Base-by-base conservation (phyloP, 1,139 yeast genomes). In the Sugiyamaella neomexicana region DNA sequence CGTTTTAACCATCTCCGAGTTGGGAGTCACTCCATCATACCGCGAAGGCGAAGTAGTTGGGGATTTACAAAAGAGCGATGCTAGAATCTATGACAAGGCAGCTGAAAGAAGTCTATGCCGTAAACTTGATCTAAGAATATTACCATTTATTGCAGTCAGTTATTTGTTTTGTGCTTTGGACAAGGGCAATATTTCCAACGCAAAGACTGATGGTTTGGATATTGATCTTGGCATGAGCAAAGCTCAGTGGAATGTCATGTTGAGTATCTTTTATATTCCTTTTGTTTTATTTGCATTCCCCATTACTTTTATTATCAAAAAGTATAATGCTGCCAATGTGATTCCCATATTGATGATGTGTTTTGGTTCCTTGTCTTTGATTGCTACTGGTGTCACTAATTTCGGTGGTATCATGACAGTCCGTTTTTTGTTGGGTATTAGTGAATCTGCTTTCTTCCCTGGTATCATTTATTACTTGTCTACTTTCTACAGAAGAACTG, bases 361-460 rank as follows among this genome's bases (percentile, higher is more conserved):
- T 10, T 82, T 81, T 80, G 83, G 84, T 31, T 65, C 72, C 6
- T 65, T 78, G 39, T 75, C 80, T 53, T 73, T 81, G 9, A 77
- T 79, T 45, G 73, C 75, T 59, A 79, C 78, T 10, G 68, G 73
- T 9, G 77, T 73, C 2, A 67, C 71, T 36, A 70, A 72, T 39
- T 78, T 67, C 60, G 74, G 72, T 20, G 80, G 79, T 3, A 68
- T 80, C 43, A 62, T 80, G 53, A 77, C 76, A 1, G 67, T 75
- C 12, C 73, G 85, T 62, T 70, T 79, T 53, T 65, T 80, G 48
- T 68, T 81, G 43, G 87, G 87, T 20, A 67, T 81, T 44, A 75
- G 79, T 47, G 87, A 83, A 65, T 76, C 84, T 34, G 85, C 83
- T 1, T 76, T 81, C 60, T 82, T 80, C 64, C 81, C 84, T 5